Conservation (phyloP, 2,329 filamentous ascomycete genomes). For the Trichoderma afroharzianum region DNA sequence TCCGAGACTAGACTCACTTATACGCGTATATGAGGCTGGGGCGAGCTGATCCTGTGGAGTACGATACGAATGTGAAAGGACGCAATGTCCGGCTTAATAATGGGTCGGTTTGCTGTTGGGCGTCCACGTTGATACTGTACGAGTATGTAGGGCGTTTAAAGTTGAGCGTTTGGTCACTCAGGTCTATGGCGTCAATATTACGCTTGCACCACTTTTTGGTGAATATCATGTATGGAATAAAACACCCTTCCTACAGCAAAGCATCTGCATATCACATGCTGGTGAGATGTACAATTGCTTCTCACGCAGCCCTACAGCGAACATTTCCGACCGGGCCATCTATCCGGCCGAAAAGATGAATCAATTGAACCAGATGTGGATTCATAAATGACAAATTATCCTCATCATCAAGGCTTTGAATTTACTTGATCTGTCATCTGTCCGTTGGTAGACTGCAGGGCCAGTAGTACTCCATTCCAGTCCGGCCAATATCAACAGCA, state of each 20-base stretch:
- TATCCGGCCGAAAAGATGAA: not conserved
- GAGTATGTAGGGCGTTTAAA: not conserved
- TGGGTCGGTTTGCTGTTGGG: not conserved
- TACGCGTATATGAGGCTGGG: not conserved
- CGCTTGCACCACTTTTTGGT: not conserved
- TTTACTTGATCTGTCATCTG: not conserved
- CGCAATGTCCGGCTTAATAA: not conserved
- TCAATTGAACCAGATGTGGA: not conserved
- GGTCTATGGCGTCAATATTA: not conserved
- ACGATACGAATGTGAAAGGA: not conserved
- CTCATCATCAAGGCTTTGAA: not conserved
- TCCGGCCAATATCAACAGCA: not conserved
- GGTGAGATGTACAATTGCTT: not conserved
- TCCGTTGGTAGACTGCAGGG: not conserved
- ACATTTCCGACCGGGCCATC: not conserved
- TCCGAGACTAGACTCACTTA: not conserved
- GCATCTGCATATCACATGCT: not conserved
- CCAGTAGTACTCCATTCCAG: not conserved
- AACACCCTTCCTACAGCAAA: not conserved
- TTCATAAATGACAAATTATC: not conserved
- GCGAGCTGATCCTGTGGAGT: not conserved
- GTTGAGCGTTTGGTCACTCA: not conserved
- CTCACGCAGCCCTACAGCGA: not conserved
- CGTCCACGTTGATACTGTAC: not conserved
- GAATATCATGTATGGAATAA: not conserved